A percentile compares a stretch with the other conserved stretches of the same genome.
Conservation (phyloP, 108 stramenopile species). For the Cylindrotheca closterium region DNA sequence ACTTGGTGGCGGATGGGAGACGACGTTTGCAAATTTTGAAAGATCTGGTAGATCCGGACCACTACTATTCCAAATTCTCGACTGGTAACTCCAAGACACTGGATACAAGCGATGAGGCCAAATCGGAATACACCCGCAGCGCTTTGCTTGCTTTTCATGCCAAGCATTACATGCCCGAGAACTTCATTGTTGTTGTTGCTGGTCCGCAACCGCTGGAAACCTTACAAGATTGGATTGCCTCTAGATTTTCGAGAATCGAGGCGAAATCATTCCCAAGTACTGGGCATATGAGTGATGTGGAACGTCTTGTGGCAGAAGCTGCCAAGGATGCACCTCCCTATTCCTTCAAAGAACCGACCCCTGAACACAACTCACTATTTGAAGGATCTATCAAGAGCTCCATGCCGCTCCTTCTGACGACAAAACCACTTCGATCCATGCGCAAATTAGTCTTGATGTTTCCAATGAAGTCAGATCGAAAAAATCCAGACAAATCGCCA, state of each 20-base stretch:
- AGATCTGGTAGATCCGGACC: constrained; percentile 53
- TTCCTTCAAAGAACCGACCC: constrained; percentile 31
- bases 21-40: constrained; percentile 84
- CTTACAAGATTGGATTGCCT: constrained; percentile 69
- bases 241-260: constrained; percentile 58
- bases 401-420: constrained; percentile 71
- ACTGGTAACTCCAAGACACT: constrained; percentile 79
- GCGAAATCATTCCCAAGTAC: too few relatives aligned
- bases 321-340: constrained; percentile 64
- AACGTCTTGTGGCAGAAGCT: constrained; percentile 55
- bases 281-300: constrained; percentile 27
- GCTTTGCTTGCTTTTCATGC: constrained; percentile 80
- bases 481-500: constrained; percentile 62
- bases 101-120: constrained; percentile 46
- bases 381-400: constrained; percentile 32
- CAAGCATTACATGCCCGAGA: constrained; percentile 77
- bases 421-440: constrained; percentile 64
- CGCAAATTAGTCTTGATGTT: constrained; percentile 66
- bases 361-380: constrained; percentile 51
- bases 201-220: constrained; percentile 80
- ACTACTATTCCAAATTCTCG: constrained; percentile 84
- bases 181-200: constrained; percentile 74
- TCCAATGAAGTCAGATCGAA: constrained; percentile 37
- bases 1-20: constrained; percentile 70
- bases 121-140: constrained; percentile 52